phyloP scores from a whole-genome alignment of 768 basidiomycete species.

The Amanita muscaria region DNA sequence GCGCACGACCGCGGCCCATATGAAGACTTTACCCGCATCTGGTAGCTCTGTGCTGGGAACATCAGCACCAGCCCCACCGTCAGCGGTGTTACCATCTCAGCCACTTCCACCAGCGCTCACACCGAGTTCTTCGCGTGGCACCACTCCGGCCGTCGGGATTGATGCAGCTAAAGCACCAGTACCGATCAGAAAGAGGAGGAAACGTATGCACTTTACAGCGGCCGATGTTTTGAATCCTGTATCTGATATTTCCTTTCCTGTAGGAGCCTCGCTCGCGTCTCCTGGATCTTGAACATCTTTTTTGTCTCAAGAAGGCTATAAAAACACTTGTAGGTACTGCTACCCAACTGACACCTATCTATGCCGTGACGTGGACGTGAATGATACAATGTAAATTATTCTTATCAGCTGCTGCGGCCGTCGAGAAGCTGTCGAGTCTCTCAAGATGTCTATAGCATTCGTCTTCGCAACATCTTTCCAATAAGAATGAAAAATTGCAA shows the following conservation, averaged over 20 bases:
- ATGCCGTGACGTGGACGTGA: too few relatives aligned
- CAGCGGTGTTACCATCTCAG: conserved; percentile 24
- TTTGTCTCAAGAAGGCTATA: too few relatives aligned
- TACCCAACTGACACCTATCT: too few relatives aligned
- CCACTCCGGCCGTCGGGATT: conserved; percentile 7
- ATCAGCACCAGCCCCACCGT: conserved; percentile 20
- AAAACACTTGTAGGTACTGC: too few relatives aligned
- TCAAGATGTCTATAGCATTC: not conserved
- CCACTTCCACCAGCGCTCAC: conserved; percentile 33
- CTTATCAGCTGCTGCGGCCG: too few relatives aligned
- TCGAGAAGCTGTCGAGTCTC: not conserved
- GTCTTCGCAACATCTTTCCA: not conserved
- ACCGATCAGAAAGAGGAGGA: conserved; percentile 65
- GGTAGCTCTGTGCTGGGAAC: conserved; percentile 20
- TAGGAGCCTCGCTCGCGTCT: conserved; percentile 30
- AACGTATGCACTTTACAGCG: conserved; percentile 40
- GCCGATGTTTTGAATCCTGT: conserved; percentile 3
- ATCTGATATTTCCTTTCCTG: conserved; percentile 9
- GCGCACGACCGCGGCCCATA: conserved; percentile 60
- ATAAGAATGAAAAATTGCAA: too few relatives aligned
- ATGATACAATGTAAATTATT: too few relatives aligned
- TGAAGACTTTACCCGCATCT: conserved; percentile 34
- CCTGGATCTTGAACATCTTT: conserved; percentile 18
- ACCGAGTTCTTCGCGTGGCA: conserved; percentile 24
- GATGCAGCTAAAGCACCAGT: conserved; percentile 18